Evolutionary conservation across 1,284 basidiomycete genomes (phyloP).

Genomic region (Apiotrichum laibachii): DNA sequence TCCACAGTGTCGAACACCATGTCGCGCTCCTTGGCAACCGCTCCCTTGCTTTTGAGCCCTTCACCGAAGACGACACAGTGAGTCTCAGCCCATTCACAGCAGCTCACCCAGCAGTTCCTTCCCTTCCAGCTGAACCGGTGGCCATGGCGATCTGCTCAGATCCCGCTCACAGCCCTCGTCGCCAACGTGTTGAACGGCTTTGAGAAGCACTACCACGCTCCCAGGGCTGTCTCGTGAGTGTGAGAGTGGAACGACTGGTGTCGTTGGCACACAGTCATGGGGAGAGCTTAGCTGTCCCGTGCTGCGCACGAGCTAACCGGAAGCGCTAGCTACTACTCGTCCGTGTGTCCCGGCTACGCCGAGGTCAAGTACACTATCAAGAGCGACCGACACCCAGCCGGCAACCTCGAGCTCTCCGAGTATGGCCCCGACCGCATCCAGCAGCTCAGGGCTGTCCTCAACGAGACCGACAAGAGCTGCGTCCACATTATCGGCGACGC

Average conservation of each 20-base stretch:
- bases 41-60: slow-evolving; percentile 44
- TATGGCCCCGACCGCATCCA: slow-evolving; percentile 34
- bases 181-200: slow-evolving; percentile 43
- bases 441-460: slow-evolving; percentile 29
- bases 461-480: slow-evolving; percentile 34
- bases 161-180: slow-evolving; percentile 46
- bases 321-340: slow-evolving; percentile 29
- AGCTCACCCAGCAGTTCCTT: slow-evolving; percentile 16
- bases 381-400: slow-evolving; percentile 23
- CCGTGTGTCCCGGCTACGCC: slow-evolving; percentile 27
- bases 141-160: slow-evolving; percentile 41
- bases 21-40: slow-evolving; percentile 43
- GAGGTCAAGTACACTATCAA: slow-evolving; percentile 27
- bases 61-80: slow-evolving; percentile 40
- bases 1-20: slow-evolving; percentile 44
- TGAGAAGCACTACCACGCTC: slow-evolving; percentile 36
- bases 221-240: slow-evolving; percentile 45
- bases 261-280: neutral
- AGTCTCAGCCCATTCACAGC: neutral
- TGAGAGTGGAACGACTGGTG: no score
- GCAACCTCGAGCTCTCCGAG: slow-evolving; percentile 31
- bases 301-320: no score
- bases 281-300: no score
- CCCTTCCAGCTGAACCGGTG: slow-evolving; percentile 31
- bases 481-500: slow-evolving; percentile 43